Evolutionary conservation across 805 yeast species (phyloP), one percentile per base, ranked within the genome.

Genomic region (Candida hungchunana): DNA sequence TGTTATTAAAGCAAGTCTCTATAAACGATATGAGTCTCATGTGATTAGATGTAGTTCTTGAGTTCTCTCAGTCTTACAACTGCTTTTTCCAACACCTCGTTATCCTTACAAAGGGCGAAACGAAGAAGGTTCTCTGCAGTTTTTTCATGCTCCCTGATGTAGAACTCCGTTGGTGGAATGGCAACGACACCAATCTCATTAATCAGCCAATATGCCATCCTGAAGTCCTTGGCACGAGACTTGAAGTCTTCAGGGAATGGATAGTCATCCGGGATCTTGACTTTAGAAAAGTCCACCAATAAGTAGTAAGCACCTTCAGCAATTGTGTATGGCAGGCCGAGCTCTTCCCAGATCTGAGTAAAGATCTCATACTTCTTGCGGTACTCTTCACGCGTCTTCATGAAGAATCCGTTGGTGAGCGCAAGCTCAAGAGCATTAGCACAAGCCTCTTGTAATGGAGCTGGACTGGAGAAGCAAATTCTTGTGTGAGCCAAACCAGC

Each of bases 101-200:
- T 94, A 50, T 84, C 96, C 64, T 93, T 93, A 70, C 98, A 93
- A 14, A 93, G 94, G 12, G 98, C 97, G 59, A 93, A 89, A 55
- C 98, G 78, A 43, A 93, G 66, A 56, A 87, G 75, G 50, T 85
- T 80, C 56, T 89, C 95, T 37, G 90, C 88, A 13, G 80, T 77
- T 37, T 74, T 67, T 21, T 83, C 88, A 46, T 82, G 78, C 41
- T 75, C 78, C 8, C 77, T 73, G 29, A 79, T 72, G 52, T 85
- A 77, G 55, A 93, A 93, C 61, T 90, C 97, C n/a, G 96, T 82
- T 19, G 97, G 97, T 9, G 98, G 98, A 46, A 93, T 93, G 4
- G 95, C 82, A 15, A 93, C 97, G 26, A 93, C 94, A 9, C 98
- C 98, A 39, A 90, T 59, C 56, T 88, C 95, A 56, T 77, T 80